Evolutionary conservation across 805 yeast species (phyloP), one percentile per base, ranked within the genome.

Genomic region (Candida fluviatilis): DNA sequence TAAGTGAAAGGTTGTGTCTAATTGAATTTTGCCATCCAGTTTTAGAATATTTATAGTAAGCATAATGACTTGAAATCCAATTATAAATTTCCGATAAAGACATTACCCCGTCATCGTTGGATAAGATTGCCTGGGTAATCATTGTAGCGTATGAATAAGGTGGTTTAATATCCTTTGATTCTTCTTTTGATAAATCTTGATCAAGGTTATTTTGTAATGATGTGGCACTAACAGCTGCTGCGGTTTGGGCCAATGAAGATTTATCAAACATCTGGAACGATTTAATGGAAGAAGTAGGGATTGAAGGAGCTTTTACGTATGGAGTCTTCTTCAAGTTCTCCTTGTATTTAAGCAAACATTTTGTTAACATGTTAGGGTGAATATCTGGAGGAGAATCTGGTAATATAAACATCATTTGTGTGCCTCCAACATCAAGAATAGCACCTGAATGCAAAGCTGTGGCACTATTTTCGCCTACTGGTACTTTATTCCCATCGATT

Each of bases 1-100:
- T 93, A 42, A 93, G 70, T 2, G 97, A 89, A 39, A 93, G 67
- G 58, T 93, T 93, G 62, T 93, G 99, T 50, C 99, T 80, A 49
- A 93, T 91, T 5, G 96, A 89, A 64, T 93, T 93, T 65, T 93
- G 99, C 99, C 99, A 93, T 26, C 99, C 99, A 6, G 95, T 83
- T 60, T 86, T 90, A 17, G 93, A 82, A 62, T 79, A 84, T 52
- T 96, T 78, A 60, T 93, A 93, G 60, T 85, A 93, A 27, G 98
- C 90, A 61, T 89, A 93, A 55, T 84, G 90, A 21, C 78, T 62
- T 4, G 93, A 67, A 39, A 93, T 93, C 88, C 95, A 93, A 48
- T 79, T 82, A 61, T 93, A 93, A 39, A 93, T 93, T 54, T 93
- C 97, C 1, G 95, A 78, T 50, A 93, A 64, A 11, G 96, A 85